These are phyloP conservation scores for Kregervanrija fluxuum DNA, from an alignment of 805 yeast genomes.

Conservation along the genomic window DNA sequence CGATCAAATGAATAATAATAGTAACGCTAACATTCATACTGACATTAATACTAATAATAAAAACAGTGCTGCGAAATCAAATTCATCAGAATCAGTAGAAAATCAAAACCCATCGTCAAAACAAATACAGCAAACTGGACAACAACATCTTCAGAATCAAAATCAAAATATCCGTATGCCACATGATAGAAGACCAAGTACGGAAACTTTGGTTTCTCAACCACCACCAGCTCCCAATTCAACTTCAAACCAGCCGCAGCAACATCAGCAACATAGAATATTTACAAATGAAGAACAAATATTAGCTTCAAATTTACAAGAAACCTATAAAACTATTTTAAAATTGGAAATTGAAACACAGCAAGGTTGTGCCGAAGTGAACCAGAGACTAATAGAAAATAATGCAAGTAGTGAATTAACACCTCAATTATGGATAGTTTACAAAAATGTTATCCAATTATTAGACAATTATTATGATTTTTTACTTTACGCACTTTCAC, in stretches of 20 bases:
- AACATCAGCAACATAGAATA: conserved; percentile 13
- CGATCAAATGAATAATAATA: conserved; percentile 14
- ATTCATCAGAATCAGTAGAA: conserved; percentile 19
- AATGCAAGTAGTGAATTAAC: conserved; percentile 43
- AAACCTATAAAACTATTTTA: conserved; percentile 64
- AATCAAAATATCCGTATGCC: conserved; percentile 1
- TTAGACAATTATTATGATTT: conserved; percentile 70
- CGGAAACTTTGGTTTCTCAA: conserved; percentile 20
- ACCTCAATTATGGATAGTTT: conserved; percentile 63
- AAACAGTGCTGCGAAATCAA: conserved; percentile 6
- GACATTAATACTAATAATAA: neutral
- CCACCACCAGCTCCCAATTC: conserved; percentile 10
- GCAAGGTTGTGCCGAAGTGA: conserved; percentile 55
- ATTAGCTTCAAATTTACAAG: conserved; percentile 63
- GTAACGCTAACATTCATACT: conserved; percentile 1
- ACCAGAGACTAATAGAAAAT: conserved; percentile 42
- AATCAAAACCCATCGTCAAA: conserved; percentile 5
- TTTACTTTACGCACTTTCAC: conserved; percentile 61
- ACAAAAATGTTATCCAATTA: conserved; percentile 57
- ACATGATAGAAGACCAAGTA: conserved; percentile 17
- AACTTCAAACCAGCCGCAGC: conserved; percentile 9
- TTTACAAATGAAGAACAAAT: conserved; percentile 54
- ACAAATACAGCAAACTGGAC: conserved; percentile 3
- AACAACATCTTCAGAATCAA: conserved; percentile 6
- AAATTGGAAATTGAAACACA: conserved; percentile 63